Conservation (phyloP, 2,329 filamentous ascomycete species). For the Neofusicoccum parvum region DNA sequence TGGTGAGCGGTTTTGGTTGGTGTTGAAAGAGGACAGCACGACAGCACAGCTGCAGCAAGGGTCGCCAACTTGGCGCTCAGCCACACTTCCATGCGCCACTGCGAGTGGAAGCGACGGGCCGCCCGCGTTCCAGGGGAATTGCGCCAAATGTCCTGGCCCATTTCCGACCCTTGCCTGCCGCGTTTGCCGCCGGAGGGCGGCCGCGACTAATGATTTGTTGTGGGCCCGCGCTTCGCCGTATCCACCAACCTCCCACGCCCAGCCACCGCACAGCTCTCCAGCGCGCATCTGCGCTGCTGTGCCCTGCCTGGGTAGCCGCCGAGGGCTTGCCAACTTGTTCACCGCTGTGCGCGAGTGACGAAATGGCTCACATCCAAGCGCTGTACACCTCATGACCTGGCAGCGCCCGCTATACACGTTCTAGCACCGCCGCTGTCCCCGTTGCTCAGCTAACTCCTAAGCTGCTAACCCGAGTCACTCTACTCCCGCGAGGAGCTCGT, state of each 20-base stretch:
- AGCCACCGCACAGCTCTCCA: constrained; percentile 15
- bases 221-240: not conserved
- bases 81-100: not conserved
- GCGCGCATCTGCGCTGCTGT: constrained; percentile 7
- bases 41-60: constrained; percentile 10
- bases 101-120: not conserved
- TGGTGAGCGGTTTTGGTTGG: not conserved
- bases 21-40: constrained; percentile 20
- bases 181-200: not conserved
- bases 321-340: constrained; percentile 10
- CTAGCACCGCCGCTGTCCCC: not conserved
- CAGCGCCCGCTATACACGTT: not conserved
- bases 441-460: constrained; percentile 3
- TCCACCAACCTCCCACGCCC: not conserved
- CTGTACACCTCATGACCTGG: not conserved
- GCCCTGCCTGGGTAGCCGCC: constrained; percentile 11
- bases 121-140: not conserved
- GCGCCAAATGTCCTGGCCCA: not conserved
- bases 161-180: not conserved
- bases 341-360: constrained; percentile 14
- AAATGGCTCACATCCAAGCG: constrained; percentile 5
- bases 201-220: constrained; percentile 8
- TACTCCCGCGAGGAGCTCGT: constrained; percentile 26
- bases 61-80: constrained; percentile 1
- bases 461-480: constrained; percentile 1